phyloP scores from a whole-genome alignment of 371 early-diverging fungal species.

The Mortierella polycephala region DNA sequence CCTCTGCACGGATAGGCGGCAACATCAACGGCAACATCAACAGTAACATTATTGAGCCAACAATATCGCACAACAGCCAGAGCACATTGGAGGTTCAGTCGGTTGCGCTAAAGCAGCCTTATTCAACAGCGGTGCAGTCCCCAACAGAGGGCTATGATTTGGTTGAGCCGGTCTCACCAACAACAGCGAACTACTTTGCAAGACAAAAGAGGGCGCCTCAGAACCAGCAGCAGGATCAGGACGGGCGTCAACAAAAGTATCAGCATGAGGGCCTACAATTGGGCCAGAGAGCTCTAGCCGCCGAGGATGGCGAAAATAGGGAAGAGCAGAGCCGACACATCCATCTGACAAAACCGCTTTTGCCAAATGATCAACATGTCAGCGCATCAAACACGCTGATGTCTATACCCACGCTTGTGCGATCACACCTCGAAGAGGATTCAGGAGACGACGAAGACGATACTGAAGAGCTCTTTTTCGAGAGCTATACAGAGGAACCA shows the following conservation, averaged over 20 bases:
- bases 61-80: too few relatives aligned
- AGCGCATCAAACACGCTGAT: slow-evolving; percentile 16
- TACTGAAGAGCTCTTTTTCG: slow-evolving; percentile 12
- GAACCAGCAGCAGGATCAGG: neutral
- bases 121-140: slow-evolving; percentile 1
- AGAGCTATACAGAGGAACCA: slow-evolving; percentile 39
- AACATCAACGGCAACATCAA: neutral
- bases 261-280: too few relatives aligned
- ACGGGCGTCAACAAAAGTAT: too few relatives aligned
- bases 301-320: too few relatives aligned
- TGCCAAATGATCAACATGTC: neutral
- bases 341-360: neutral
- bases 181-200: neutral
- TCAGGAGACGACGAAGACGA: slow-evolving; percentile 22
- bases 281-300: too few relatives aligned
- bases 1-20: neutral
- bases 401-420: slow-evolving; percentile 10
- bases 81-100: neutral
- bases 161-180: slow-evolving; percentile 11
- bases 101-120: neutral
- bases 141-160: slow-evolving; percentile 14
- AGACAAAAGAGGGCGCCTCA: too few relatives aligned
- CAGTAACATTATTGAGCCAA: neutral
- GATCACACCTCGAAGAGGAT: slow-evolving; percentile 15
- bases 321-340: neutral